A percentile compares a stretch with the other conserved stretches of the same genome.
These are phyloP conservation scores for Cicer bijugum DNA, from an alignment of 306 rosid genomes.

Conservation along the genomic window DNA sequence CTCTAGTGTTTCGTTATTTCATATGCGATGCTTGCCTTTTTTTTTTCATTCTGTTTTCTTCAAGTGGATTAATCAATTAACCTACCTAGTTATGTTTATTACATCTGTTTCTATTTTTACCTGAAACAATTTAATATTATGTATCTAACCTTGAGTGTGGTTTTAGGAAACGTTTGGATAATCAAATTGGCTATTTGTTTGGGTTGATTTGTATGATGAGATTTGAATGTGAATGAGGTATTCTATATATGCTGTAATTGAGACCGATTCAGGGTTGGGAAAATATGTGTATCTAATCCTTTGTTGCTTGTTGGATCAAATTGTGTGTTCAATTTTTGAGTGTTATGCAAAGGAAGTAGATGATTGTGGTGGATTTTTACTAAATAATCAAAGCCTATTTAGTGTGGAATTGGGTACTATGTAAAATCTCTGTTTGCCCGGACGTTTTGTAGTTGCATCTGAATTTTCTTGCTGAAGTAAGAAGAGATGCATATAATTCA, in stretches of 20 bases:
- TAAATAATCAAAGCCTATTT: not conserved
- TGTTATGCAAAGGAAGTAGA: not conserved
- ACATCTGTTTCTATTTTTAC: not conserved
- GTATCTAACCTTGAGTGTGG: slow-evolving; percentile 51
- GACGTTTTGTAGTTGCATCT: not conserved
- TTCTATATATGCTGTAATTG: slow-evolving; percentile 37
- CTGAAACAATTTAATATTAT: slow-evolving; percentile 26
- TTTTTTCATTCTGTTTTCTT: not conserved
- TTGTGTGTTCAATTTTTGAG: not conserved
- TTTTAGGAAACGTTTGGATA: slow-evolving; percentile 43
- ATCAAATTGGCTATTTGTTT: slow-evolving; percentile 40
- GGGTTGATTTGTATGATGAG: slow-evolving; percentile 36
- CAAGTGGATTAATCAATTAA: slow-evolving; percentile 42
- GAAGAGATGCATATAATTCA: not conserved
- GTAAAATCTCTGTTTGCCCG: not conserved
- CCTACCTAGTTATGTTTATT: slow-evolving; percentile 32
- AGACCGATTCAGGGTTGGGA: not conserved
- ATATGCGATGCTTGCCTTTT: slow-evolving; percentile 35
- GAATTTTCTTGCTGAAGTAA: not conserved
- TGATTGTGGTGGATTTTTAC: not conserved
- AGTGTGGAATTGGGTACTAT: not conserved
- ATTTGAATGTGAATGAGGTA: slow-evolving; percentile 35
- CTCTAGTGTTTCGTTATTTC: slow-evolving; percentile 40
- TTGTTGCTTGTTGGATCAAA: not conserved
- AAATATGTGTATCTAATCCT: slow-evolving; percentile 33